Evolutionary conservation across 2,329 filamentous ascomycete species (phyloP), one percentile per base, ranked within the genome.

Genomic region (Sarocladium brachiariae): DNA sequence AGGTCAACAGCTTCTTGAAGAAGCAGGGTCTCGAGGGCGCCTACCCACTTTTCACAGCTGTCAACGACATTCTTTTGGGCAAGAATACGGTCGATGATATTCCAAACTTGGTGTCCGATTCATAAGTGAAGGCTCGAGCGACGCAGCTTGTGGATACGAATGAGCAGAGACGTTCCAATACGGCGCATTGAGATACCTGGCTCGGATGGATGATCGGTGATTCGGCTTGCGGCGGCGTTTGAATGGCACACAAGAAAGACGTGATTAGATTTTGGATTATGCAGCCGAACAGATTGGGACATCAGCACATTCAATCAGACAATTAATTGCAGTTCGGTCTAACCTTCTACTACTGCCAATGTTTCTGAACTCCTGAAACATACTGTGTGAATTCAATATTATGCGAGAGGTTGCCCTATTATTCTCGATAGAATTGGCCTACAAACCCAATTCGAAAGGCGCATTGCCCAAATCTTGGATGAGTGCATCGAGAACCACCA

Each of bases 11-110:
- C 47, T 97, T 97, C 69, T 70, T 99, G 62, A 88, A 86, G 73
- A 81, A 81, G 47, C 78, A 87, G 57, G 87, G 86, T 1, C 71
- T 85, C 56, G 90, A 95, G 70, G 74, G 81, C 27, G 86, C 95
- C 49, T 99, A 95, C 66, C 93, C 93, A 18, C 73, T 99, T 5
- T 95, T 99, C 65, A 96, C 89, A 8, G 89, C 89, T 1, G 91
- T 97, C 48, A 84, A 89, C 55, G 82, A 68, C 57, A 91, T 96
- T 59, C 70, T 96, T 41, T 78, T 89, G 59, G 88, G 88, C 54
- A 83, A 81, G 57, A 81, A 84, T 59, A 82, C 83, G 57, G 86
- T 91, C 16, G 82, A 91, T 56, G 86, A 95, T 59, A 90, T 96
- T 59, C 89, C 90, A 21, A 73, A 76, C 51, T 74, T 93, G 51